These are phyloP conservation scores for Acer saccharum DNA, from an alignment of 345 rosid genomes.

Conservation along the genomic window DNA sequence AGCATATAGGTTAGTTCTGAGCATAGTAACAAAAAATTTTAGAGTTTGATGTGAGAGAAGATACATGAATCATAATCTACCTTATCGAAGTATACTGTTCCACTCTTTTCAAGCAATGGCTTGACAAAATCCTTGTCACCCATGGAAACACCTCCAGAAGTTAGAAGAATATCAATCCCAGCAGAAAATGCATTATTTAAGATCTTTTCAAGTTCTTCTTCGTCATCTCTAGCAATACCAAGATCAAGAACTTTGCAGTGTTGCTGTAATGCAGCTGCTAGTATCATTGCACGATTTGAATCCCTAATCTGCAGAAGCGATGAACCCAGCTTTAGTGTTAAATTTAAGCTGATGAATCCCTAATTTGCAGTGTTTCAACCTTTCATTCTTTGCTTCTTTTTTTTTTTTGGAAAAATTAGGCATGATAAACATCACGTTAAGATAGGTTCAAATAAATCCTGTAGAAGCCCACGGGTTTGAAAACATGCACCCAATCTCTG, in stretches of 20 bases:
- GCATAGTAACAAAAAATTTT: not conserved
- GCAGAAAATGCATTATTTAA: conserved; percentile 62
- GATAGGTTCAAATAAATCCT: not conserved
- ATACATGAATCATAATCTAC: conserved; percentile 31
- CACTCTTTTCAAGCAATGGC: conserved; percentile 77
- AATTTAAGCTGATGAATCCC: conserved; percentile 1
- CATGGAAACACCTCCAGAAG: conserved; percentile 99
- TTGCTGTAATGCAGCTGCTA: conserved; percentile 82
- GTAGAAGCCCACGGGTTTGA: not conserved
- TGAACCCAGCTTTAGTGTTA: conserved; percentile 24
- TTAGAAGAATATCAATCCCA: conserved; percentile 75
- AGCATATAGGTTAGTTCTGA: not conserved
- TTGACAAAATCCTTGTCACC: conserved; percentile 94
- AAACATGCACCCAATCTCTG: conserved; percentile 3
- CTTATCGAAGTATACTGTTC: conserved; percentile 75
- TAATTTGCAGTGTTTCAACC: no score
- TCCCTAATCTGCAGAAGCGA: conserved; percentile 77
- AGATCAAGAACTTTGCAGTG: conserved; percentile 81
- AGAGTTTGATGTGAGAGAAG: not conserved
- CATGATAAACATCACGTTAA: not conserved
- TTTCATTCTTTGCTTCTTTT: not conserved
- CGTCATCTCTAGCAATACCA: conserved; percentile 79
- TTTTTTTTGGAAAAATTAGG: not conserved
- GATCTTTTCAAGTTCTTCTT: conserved; percentile 65
- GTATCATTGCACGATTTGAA: conserved; percentile 88